Evolutionary conservation across 495 filamentous ascomycete species (phyloP), one percentile per base, ranked within the genome.

Genomic region (Podospora comata): DNA sequence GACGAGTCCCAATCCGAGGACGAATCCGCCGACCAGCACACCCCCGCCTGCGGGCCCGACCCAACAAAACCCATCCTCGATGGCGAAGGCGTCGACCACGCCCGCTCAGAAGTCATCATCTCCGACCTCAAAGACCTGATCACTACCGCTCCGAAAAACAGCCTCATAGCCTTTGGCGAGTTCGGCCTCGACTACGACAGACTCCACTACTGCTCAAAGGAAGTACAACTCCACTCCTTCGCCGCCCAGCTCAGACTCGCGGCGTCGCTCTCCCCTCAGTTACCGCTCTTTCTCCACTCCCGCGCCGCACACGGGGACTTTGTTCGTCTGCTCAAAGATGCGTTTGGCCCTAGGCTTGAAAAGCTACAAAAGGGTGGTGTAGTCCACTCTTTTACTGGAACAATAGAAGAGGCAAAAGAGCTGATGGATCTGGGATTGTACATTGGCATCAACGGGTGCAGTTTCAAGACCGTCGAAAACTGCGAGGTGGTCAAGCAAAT

Each of bases 151-250:
- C 57, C 56, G 4, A 61, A 61, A 32, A 19, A 18, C 79, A 7
- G 83, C 77, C 58, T 83, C 20, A 89, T 92, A 15, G 96, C 95
- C 23, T 96, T 97, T 75, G 95, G 95, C 56, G 95, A 99, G 75
- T 92, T 99, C 66, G 95, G 95, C 9, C 87, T 99, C 1, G 95
- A 99, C 79, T 99, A 98, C 75, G 95, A 99, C 78, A 86, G 95
- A 2, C 80, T 99, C 15, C 89, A 90, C 72, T 88, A 93, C 72
- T 91, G 87, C 72, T 83, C 86, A 1, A 90, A 87, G 60, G 90
- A 92, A 28, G 82, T 87, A 4, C 95, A 99, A 74, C 83, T 93
- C 7, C 89, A 91, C 70, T 96, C 92, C 68, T 99, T 99, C 75
- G 86, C 86, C 4, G 84, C 84, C 5, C 95, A 98, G 75, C 86